Percentiles rank a stretch among this genome's conserved stretches.
Conservation (phyloP, 1,284 basidiomycete species). For the Leccinum subatratum region DNA sequence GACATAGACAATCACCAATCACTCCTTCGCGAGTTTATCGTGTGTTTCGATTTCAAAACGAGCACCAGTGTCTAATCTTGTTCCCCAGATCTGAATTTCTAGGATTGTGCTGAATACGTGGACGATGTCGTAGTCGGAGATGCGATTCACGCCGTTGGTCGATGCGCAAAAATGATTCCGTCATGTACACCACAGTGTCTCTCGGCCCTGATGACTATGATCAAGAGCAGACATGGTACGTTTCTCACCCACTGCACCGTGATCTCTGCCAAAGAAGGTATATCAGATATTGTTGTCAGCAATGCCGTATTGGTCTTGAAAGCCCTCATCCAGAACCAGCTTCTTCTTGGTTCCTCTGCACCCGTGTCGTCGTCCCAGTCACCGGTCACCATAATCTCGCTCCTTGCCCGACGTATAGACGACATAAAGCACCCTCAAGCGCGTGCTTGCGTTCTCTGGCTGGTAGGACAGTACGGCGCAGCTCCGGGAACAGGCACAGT, state of each 20-base stretch:
- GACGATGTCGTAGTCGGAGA: slow-evolving; percentile 67
- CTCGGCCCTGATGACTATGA: slow-evolving; percentile 70
- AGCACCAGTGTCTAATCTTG: background rate
- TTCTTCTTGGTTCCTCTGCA: slow-evolving; percentile 26
- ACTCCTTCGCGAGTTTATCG: slow-evolving; percentile 77
- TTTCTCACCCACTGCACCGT: background rate
- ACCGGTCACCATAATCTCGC: slow-evolving; percentile 65
- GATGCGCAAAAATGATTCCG: slow-evolving; percentile 64
- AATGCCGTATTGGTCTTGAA: slow-evolving; percentile 82
- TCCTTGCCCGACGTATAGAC: slow-evolving; percentile 70
- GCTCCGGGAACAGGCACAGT: slow-evolving; percentile 33
- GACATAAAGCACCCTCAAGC: slow-evolving; percentile 76
- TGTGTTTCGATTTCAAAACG: slow-evolving; percentile 36
- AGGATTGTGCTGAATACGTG: slow-evolving; percentile 75
- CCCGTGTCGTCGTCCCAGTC: slow-evolving; percentile 37
- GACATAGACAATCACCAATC: slow-evolving; percentile 62
- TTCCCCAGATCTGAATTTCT: background rate
- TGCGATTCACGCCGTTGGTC: slow-evolving; percentile 75
- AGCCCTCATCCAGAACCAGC: slow-evolving; percentile 69
- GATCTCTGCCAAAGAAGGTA: slow-evolving; percentile 7
- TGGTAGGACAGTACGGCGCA: slow-evolving; percentile 81
- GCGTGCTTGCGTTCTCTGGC: slow-evolving; percentile 81
- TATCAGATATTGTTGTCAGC: slow-evolving; percentile 51
- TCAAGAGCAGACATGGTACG: slow-evolving; percentile 69
- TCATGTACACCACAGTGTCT: slow-evolving; percentile 69